Conservation (phyloP, 2,329 filamentous ascomycete species). For the Chrysoporthe austroafricana region DNA sequence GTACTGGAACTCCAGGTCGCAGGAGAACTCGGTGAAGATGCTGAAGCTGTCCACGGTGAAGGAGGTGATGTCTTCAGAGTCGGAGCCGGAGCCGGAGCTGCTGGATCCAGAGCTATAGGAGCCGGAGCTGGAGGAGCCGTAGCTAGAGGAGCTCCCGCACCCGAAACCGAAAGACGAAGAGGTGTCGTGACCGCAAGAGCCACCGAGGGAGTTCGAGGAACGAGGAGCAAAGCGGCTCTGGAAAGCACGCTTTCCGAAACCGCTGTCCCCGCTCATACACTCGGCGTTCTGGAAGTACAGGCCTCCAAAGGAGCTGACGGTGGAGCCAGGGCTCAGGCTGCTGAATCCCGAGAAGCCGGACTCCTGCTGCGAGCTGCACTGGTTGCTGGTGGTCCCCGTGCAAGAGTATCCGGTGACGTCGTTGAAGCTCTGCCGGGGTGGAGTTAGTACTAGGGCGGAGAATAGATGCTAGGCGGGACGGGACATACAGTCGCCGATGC, state of each 20-base stretch:
- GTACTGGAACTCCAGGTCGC: constrained; percentile 84
- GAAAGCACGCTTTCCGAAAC: constrained; percentile 58
- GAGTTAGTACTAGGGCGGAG: constrained; percentile 21
- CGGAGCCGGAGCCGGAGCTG: constrained; percentile 2
- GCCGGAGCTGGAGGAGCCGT: neutral
- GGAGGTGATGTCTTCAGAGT: constrained; percentile 17
- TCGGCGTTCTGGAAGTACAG: constrained; percentile 76
- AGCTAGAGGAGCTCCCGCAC: neutral
- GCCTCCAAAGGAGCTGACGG: constrained; percentile 68
- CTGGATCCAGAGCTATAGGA: neutral
- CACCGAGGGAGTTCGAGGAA: constrained; percentile 64
- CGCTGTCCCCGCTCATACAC: constrained; percentile 56
- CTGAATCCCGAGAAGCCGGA: constrained; percentile 62
- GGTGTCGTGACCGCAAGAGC: constrained; percentile 52
- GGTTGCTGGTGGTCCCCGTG: constrained; percentile 75
- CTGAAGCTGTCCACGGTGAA: constrained; percentile 81
- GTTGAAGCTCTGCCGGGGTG: constrained; percentile 30
- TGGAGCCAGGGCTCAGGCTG: constrained; percentile 59
- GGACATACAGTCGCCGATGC: constrained; percentile 51
- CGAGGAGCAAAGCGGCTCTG: constrained; percentile 50
- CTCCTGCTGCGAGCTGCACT: constrained; percentile 72
- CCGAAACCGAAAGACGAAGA: constrained; percentile 58
- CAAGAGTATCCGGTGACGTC: constrained; percentile 59
- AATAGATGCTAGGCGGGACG: neutral
- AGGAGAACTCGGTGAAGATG: constrained; percentile 74